Base-by-base conservation (phyloP, 1,284 basidiomycete species). In the Malassezia restricta region DNA sequence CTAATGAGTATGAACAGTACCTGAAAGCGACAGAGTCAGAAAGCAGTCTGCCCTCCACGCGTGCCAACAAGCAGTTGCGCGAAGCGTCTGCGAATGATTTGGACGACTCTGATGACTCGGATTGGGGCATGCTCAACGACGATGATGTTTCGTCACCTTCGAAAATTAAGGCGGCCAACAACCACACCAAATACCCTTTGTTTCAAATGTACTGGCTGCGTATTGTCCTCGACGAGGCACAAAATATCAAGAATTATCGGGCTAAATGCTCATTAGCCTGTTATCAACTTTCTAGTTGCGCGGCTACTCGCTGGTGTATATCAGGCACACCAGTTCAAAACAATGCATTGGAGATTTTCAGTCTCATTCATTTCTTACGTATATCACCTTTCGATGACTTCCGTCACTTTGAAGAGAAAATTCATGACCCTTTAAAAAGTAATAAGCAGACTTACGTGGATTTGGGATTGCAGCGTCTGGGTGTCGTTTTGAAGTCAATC, bases 211-310 rank as follows among this genome's bases (percentile, higher is more conserved):
- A 82, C 60, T 96, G 87, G 87, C 84, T 82, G 74, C 79, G 90
- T 6, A 78, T 92, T 47, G 85, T 92, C 14, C 78, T 94, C 0
- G 87, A 88, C 90, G 92, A 98, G 72, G 92, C 92, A 0, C 92
- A 98, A 69, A 90, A 86, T 66, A 96, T 98, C 77, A 96, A 96
- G 79, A 94, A 95, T 66, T 78, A 82, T 54, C 84, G 80, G 31
- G 87, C 91, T 0, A 86, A 89, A 71, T 79, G 81, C 29, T 83
- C 68, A 1, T 78, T 83, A 39, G 89, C 87, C 0, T 91, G 89
- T 56, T 86, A 81, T 54, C 84, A 79, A 1, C 77, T 98, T 8
- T 75, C 62, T 0, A 40, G 45, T 9, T 60, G 58, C 15, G 57
- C 65, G 5, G 49, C 52, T 8, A 51, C 66, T 11, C 58, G 61